A percentile compares a stretch with the other conserved stretches of the same genome.
Evolutionary conservation across 805 yeast genomes (phyloP).

Genomic region (Candida xiaguanensis): DNA sequence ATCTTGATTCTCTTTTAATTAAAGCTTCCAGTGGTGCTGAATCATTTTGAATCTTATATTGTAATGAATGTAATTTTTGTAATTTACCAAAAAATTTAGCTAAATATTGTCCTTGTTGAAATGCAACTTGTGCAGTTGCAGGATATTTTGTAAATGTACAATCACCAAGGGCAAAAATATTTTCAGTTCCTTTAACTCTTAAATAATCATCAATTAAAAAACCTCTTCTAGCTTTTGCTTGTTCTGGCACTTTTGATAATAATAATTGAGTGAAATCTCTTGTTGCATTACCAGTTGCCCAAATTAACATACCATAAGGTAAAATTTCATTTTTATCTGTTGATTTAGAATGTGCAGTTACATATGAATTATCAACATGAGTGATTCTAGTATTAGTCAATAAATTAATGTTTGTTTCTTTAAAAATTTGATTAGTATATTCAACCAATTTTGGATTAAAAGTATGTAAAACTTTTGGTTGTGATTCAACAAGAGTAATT

Average conservation of each 20-base stretch:
- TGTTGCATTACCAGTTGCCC: conserved; percentile 98
- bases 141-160: conserved; percentile 89
- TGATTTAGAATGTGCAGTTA: conserved; percentile 65
- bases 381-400: conserved; percentile 85
- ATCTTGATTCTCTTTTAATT: conserved; percentile 42
- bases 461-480: conserved; percentile 81
- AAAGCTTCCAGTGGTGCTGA: conserved; percentile 42
- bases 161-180: conserved; percentile 90
- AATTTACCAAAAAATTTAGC: conserved; percentile 67
- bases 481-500: conserved; percentile 84
- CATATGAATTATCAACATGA: conserved; percentile 68
- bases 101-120: conserved; percentile 85
- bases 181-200: conserved; percentile 76
- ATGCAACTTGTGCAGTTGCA: conserved; percentile 97
- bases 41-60: conserved; percentile 40
- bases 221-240: conserved; percentile 86
- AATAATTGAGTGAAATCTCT: conserved; percentile 69
- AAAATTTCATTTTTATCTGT: conserved; percentile 61
- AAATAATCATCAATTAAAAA: conserved; percentile 78
- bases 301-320: conserved; percentile 89
- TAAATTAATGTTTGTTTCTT: conserved; percentile 63
- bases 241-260: conserved; percentile 66
- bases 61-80: conserved; percentile 56
- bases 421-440: conserved; percentile 78
- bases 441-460: conserved; percentile 65